Evolutionary conservation across 2,329 filamentous ascomycete genomes (phyloP), one percentile per base, ranked within the genome.

Genomic region (Didymella segeticola): DNA sequence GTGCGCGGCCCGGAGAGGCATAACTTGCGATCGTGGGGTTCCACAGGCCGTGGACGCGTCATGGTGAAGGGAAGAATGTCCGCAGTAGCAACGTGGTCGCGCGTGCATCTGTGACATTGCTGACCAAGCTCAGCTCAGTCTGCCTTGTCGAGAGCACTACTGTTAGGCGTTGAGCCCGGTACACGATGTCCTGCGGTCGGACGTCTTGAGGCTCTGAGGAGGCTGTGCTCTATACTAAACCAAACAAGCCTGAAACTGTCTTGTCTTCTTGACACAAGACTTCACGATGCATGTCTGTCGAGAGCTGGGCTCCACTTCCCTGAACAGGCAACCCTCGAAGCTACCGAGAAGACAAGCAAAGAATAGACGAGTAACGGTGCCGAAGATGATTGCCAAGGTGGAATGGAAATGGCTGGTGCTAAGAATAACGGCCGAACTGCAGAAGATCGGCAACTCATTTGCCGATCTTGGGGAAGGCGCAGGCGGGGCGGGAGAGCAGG

Each of bases 401-500:
- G 19, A 43, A 20, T 25, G 38, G 22, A 25, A 20, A 39, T 38
- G 38, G 33, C 22, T 43, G 27, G 7, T 26, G 26, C 51, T 47
- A 53, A 53, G 43, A 53, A 53, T 48, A 53, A 43, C 39, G 51
- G 33, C 31, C 31, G 30, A 52, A 52, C 49, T 12, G 42, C 42
- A 26, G 6, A 22, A 11, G 31, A 47, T 43, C 38, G 31, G 20
- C 48, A 19, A 19, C 20, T 31, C 11, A 17, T 31, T 39, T 38
- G 43, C 25, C 50, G 30, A 10, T 15, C 19, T 33, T 37, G 30
- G 43, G 51, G 5, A 48, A 48, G 51, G 51, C 51, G 51, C 38
- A 22, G 33, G 50, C 43, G 50, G 50, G 43, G 50, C 43, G 43
- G n/a, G 23, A 41, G 43, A 37, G 46, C 43, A 47, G 50, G 50